Conservation (phyloP, 2,329 filamentous ascomycete genomes). For the Apiospora kogelbergensis region DNA sequence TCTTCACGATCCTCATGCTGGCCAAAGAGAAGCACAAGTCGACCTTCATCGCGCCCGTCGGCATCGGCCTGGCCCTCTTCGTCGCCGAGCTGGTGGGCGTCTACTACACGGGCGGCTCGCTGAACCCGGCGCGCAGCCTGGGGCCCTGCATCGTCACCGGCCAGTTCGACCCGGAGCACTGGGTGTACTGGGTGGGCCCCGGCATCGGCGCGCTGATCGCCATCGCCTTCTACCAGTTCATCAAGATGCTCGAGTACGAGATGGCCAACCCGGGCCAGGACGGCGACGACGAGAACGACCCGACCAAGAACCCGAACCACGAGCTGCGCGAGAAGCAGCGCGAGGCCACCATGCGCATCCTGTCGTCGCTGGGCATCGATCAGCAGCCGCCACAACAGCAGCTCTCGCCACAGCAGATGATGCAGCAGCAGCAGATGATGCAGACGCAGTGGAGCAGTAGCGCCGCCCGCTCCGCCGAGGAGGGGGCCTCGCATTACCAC, state of each 20-base stretch:
- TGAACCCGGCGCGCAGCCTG: conserved; percentile 41
- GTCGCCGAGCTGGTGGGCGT: conserved; percentile 43
- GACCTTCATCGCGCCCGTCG: conserved; percentile 61
- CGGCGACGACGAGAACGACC: conserved; percentile 19
- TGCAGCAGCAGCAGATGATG: neutral
- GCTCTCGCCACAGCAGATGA: neutral
- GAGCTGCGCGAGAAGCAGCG: conserved; percentile 20
- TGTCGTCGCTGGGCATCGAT: conserved; percentile 15
- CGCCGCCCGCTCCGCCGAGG: conserved; percentile 12
- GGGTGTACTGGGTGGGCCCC: conserved; percentile 46
- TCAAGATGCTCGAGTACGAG: conserved; percentile 42
- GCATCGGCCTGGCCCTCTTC: conserved; percentile 62
- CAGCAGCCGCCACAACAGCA: neutral
- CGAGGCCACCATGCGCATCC: conserved; percentile 17
- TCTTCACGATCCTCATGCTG: conserved; percentile 58
- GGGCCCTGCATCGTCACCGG: conserved; percentile 36
- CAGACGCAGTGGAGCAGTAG: neutral
- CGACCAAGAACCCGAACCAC: conserved; percentile 20
- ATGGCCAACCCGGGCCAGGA: conserved; percentile 37
- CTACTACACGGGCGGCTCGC: conserved; percentile 37
- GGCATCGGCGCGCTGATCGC: conserved; percentile 34
- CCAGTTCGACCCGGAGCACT: conserved; percentile 36
- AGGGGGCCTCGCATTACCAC: conserved; percentile 13
- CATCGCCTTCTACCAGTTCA: conserved; percentile 37
- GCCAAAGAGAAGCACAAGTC: conserved; percentile 63